Percentiles rank a stretch among this genome's conserved stretches.
Conservation (phyloP, 2,329 filamentous ascomycete genomes). For the Xylariales sp. region DNA sequence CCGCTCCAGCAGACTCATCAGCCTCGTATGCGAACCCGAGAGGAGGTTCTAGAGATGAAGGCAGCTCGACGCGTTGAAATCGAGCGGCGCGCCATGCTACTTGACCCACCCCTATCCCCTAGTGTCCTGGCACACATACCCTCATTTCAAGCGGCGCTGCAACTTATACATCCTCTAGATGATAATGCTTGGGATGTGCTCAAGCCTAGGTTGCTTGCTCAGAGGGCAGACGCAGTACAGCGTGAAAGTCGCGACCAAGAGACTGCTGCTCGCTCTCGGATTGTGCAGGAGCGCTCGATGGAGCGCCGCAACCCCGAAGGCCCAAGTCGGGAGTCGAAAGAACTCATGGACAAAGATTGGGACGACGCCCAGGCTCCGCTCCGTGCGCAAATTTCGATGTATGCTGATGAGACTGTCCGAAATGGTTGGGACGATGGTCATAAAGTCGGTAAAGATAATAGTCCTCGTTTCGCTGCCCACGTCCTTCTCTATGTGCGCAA, state of each 20-base stretch:
- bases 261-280: constrained; percentile 24
- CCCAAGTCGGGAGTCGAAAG: constrained; percentile 45
- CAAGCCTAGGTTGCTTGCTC: constrained; percentile 61
- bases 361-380: constrained; percentile 65
- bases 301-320: constrained; percentile 18
- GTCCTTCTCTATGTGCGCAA: constrained; percentile 63
- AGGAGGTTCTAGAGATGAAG: constrained; percentile 61
- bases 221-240: constrained; percentile 61
- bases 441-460: constrained; percentile 58
- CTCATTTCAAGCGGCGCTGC: constrained; percentile 68
- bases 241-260: constrained; percentile 38
- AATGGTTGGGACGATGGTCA: constrained; percentile 61
- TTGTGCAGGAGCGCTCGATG: constrained; percentile 29
- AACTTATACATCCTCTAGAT: constrained; percentile 63
- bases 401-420: constrained; percentile 66
- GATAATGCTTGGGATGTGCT: constrained; percentile 67
- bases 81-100: constrained; percentile 60
- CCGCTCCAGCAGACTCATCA: constrained; percentile 2
- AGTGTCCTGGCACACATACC: constrained; percentile 64
- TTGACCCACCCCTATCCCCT: constrained; percentile 61
- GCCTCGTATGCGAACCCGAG: constrained; percentile 43
- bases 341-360: constrained; percentile 64
- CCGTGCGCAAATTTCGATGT: constrained; percentile 57
- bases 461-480: constrained; percentile 65
- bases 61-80: constrained; percentile 64